Base-by-base conservation (phyloP, 164 flowering plant species). In the Piper longum region DNA sequence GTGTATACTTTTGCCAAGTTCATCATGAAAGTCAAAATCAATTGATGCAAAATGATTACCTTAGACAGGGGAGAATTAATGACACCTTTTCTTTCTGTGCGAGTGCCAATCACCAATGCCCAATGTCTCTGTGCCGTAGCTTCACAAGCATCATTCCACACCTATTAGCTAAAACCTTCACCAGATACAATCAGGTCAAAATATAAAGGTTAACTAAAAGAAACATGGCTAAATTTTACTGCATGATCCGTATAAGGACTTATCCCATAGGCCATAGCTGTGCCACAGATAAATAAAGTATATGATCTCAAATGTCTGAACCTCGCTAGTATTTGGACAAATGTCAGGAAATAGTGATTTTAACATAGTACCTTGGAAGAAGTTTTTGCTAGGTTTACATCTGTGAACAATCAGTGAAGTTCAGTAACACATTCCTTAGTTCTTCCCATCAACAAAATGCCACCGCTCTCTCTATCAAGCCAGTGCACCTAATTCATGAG, bases 31-130 rank as follows among this genome's bases (percentile, higher is more conserved):
- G 14, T 48, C 14, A 48, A 61, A 61, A 7, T 61, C 6, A 54
- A 6, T 16, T 26, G 44, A 18, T 14, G 62, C 57, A 26, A 42
- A 61, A 6, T 17, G 44, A 43, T 54, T 67, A 89, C 98, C 96
- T 92, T 92, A 56, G 92, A 77, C 64, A 93, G 89, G 65, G 90
- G 95, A 26, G 93, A 95, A 70, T 58, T 42, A 41, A 88, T 71
- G 16, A 73, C 45, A 43, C 98, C 96, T 81, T 86, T 79, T 66
- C 80, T 89, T 70, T 88, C 85, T 78, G 76, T 83, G 16, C 97
- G 98, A 62, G 70, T 74, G 48, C 98, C 98, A 18, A 93, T 92
- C 41, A 89, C 96, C 80, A 88, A 75, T 65, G 97, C 98, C 98
- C 98, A 92, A 67, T 83, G 86, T 64, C 76, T 82, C 75, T 82